These are phyloP conservation scores for Leccinum pellstonianum DNA, from an alignment of 768 basidiomycete species.

Conservation along the genomic window DNA sequence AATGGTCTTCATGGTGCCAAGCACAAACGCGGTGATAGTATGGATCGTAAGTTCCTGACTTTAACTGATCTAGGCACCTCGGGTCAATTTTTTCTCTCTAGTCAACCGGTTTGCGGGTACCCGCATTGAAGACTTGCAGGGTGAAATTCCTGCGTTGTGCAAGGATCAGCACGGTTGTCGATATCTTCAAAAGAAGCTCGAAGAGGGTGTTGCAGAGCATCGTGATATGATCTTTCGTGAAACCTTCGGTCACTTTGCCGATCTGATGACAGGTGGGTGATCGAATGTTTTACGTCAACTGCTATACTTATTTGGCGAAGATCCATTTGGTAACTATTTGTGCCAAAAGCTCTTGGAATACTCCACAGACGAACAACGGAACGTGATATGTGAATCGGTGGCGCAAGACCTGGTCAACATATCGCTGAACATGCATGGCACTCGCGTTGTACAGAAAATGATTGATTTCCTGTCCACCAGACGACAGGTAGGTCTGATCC, in stretches of 20 bases:
- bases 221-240: conserved; percentile 99
- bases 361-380: conserved; percentile 96
- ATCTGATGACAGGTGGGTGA: conserved; percentile 88
- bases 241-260: conserved; percentile 96
- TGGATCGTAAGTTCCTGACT: conserved; percentile 74
- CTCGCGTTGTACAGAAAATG: conserved; percentile 99
- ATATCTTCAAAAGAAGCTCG: conserved; percentile 97
- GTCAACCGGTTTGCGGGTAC: conserved; percentile 98
- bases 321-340: conserved; percentile 98
- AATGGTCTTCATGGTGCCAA: conserved; percentile 90
- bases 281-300: conserved; percentile 2
- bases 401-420: conserved; percentile 97
- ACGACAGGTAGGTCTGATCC: conserved; percentile 70
- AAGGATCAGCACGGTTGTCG: conserved; percentile 99
- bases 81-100: conserved; percentile 27
- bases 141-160: conserved; percentile 91
- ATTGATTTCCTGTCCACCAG: conserved; percentile 97
- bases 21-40: conserved; percentile 91
- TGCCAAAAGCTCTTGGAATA: conserved; percentile 98
- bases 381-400: conserved; percentile 95
- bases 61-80: neutral
- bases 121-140: conserved; percentile 90
- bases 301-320: conserved; percentile 37
- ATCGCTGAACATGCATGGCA: conserved; percentile 99
- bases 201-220: conserved; percentile 93